phyloP scores from a whole-genome alignment of 805 yeast genomes.

The Saccharomycopsis fibuligera region DNA sequence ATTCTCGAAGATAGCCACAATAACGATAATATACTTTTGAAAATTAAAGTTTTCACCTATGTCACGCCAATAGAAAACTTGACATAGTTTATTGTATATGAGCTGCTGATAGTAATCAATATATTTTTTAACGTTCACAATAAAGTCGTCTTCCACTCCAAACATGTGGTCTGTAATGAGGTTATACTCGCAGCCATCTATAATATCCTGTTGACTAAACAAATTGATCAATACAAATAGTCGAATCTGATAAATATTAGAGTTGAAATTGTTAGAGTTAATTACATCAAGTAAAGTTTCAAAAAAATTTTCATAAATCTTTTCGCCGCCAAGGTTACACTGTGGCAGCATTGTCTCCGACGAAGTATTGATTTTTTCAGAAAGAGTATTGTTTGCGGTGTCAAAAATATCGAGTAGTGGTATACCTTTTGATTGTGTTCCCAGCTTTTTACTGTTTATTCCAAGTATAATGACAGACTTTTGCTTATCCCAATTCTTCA shows the following conservation, averaged over 20 bases:
- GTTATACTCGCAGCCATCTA: neutral
- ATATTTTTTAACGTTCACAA: constrained; percentile 13
- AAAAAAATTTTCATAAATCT: neutral
- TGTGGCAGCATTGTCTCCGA: too few species aligned
- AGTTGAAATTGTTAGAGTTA: constrained; percentile 1
- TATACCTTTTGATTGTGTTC: neutral
- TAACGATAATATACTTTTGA: constrained; percentile 23
- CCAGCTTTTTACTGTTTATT: neutral
- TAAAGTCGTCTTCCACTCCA: constrained; percentile 3
- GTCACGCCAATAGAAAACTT: constrained; percentile 1
- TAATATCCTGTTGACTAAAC: neutral
- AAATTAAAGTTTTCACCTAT: neutral
- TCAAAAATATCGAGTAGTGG: too few species aligned
- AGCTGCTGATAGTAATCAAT: constrained; percentile 15
- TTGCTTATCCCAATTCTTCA: constrained; percentile 13
- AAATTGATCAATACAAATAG: constrained; percentile 1
- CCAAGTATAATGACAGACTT: constrained; percentile 10
- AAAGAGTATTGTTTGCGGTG: too few species aligned
- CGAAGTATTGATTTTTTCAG: too few species aligned
- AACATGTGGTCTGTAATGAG: constrained; percentile 7
- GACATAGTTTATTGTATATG: constrained; percentile 2
- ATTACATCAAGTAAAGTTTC: neutral
- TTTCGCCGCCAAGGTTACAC: too few species aligned
- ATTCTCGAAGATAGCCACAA: constrained; percentile 38
- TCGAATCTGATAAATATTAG: constrained; percentile 17